Evolutionary conservation across 306 rosid genomes (phyloP).

Genomic region (Prunus mira): DNA sequence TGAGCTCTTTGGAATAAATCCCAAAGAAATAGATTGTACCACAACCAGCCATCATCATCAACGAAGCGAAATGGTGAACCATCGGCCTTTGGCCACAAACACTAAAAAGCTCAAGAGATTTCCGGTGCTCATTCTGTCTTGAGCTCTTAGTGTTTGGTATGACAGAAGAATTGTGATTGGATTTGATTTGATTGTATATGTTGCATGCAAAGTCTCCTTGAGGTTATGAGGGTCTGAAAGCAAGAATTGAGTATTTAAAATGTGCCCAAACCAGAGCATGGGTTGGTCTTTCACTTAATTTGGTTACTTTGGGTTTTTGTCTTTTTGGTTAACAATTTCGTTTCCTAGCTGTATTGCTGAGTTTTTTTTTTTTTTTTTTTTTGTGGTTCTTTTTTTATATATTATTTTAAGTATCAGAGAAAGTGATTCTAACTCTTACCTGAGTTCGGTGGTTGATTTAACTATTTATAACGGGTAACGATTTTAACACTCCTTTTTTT

Average conservation of each 20-base stretch:
- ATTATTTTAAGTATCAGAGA: not conserved
- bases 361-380: too few species aligned
- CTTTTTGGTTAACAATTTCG: too few species aligned
- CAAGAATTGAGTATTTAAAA: too few species aligned
- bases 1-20: conserved; percentile 15
- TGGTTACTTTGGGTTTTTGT: too few species aligned
- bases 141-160: not conserved
- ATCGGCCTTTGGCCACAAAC: not conserved
- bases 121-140: not conserved
- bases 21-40: conserved; percentile 6
- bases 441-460: not conserved
- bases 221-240: too few species aligned
- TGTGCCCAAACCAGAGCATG: too few species aligned
- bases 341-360: not conserved
- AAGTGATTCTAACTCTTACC: not conserved
- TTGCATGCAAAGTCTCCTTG: too few species aligned
- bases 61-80: conserved; percentile 15
- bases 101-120: not conserved
- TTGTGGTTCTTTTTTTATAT: too few species aligned
- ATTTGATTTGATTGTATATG: not conserved
- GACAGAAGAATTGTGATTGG: not conserved
- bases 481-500: too few species aligned
- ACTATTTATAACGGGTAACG: too few species aligned
- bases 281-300: too few species aligned
- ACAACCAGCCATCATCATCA: not conserved